These are phyloP conservation scores for Mortierella sp. DNA, from an alignment of 371 early-diverging fungal genomes.

Conservation along the genomic window DNA sequence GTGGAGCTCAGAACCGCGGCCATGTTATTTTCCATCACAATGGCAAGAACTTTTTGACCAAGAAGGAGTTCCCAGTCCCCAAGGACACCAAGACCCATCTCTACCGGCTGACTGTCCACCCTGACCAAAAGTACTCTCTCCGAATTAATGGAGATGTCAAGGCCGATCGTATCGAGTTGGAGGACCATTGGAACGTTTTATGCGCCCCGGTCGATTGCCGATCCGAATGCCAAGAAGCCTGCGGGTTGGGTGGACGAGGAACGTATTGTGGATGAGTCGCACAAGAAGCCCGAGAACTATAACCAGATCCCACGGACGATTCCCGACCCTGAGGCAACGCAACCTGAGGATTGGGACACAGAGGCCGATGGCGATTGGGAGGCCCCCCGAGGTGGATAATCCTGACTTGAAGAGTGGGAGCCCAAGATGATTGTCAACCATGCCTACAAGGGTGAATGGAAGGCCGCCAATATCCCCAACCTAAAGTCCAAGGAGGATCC, in stretches of 20 bases:
- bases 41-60: slow-evolving; percentile 88
- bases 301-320: slow-evolving; percentile 83
- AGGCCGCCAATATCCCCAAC: slow-evolving; percentile 90
- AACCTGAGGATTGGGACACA: slow-evolving; percentile 95
- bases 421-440: slow-evolving; percentile 94
- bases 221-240: slow-evolving; percentile 93
- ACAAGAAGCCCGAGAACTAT: slow-evolving; percentile 87
- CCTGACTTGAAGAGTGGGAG: slow-evolving; percentile 88
- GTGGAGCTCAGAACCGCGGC: slow-evolving; percentile 91
- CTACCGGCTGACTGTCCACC: slow-evolving; percentile 93
- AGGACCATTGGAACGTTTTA: slow-evolving; percentile 92
- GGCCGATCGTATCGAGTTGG: slow-evolving; percentile 70
- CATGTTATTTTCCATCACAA: slow-evolving; percentile 96
- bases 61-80: slow-evolving; percentile 75
- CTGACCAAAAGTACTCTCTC: slow-evolving; percentile 90
- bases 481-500: slow-evolving; percentile 91
- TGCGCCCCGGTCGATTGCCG: slow-evolving; percentile 84
- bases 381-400: slow-evolving; percentile 86
- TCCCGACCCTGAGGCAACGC: slow-evolving; percentile 88
- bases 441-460: slow-evolving; percentile 95
- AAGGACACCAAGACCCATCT: slow-evolving; percentile 84
- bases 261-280: slow-evolving; percentile 84
- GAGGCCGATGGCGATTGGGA: slow-evolving; percentile 93
- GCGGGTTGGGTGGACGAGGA: slow-evolving; percentile 94
- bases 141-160: slow-evolving; percentile 78